These are phyloP conservation scores for Botryotinia narcissicola DNA, from an alignment of 2,329 filamentous ascomycete species.

Conservation along the genomic window DNA sequence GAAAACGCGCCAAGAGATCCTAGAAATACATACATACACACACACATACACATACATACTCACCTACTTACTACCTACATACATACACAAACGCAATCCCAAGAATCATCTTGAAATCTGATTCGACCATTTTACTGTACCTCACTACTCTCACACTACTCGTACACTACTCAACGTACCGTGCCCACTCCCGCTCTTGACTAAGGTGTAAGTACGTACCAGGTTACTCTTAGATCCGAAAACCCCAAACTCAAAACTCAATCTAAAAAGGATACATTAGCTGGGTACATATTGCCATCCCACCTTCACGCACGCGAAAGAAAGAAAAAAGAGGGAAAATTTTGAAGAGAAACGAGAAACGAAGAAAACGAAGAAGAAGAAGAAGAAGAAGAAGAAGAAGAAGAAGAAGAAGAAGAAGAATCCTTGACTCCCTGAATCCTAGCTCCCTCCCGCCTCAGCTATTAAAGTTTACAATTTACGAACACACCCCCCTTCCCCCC, in stretches of 20 bases:
- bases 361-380: background rate
- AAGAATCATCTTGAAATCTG: background rate
- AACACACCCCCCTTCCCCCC: background rate
- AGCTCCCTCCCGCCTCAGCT: background rate
- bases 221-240: background rate
- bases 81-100: background rate
- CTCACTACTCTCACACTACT: conserved; percentile 2
- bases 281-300: background rate
- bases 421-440: background rate
- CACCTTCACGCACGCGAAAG: background rate
- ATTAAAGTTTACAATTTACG: background rate
- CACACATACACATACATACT: background rate
- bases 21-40: background rate
- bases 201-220: background rate
- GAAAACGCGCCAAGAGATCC: background rate
- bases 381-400: background rate
- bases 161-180: conserved; percentile 3
- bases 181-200: conserved; percentile 8
- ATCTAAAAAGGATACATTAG: background rate
- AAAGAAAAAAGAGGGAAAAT: background rate
- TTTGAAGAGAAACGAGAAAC: background rate
- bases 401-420: background rate
- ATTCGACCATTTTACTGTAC: conserved; percentile 2
- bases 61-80: background rate
- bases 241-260: background rate